Evolutionary conservation across 768 basidiomycete genomes (phyloP), one percentile per base, ranked within the genome.

Genomic region (Mycena galopus): DNA sequence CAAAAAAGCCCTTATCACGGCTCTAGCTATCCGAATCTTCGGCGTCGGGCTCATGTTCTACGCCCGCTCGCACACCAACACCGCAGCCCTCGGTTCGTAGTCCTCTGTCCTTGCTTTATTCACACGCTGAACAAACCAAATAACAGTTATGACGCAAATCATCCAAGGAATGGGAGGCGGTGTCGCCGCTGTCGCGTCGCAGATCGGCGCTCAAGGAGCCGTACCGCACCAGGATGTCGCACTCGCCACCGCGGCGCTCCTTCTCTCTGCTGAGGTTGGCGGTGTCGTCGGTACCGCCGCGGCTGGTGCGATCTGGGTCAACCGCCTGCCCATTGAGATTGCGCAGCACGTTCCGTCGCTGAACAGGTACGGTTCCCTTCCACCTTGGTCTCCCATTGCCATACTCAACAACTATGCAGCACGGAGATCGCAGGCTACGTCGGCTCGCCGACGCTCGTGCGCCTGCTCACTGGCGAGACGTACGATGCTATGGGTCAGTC

Each of bases 81-180:
- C 75, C 39, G 76, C 73, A 16, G 82, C 83, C 56, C 83, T 90
- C 44, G 71, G 71, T 72, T 23, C 35, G 71, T 53, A 6, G 21
- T 7, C 59, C 56, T 30, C 32, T 10, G 4, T 27, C 32, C 50
- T 30, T 39, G 12, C 25, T 25, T 30, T 14, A 7, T 33, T 32
- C 6, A 21, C n/a, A 23, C 51, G 29, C 9, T 17, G 21, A 27
- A 60, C 62, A 30, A 72, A n/a, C n/a, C 9, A 7, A 14, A 23
- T 2, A 10, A 33, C 61, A 72, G 87, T 90, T 29, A 78, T 84
- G 67, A 86, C 85, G n/a, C 90, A 91, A 72, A 79, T 89, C 64
- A 78, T 91, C n/a, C 89, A 90, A 78, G 90, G 89, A n/a, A 72
- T 85, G 3, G 89, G 89, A 19, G 90, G 90, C 4, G 90, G 89